phyloP scores from a whole-genome alignment of 768 basidiomycete genomes.

The Trametes cingulata region DNA sequence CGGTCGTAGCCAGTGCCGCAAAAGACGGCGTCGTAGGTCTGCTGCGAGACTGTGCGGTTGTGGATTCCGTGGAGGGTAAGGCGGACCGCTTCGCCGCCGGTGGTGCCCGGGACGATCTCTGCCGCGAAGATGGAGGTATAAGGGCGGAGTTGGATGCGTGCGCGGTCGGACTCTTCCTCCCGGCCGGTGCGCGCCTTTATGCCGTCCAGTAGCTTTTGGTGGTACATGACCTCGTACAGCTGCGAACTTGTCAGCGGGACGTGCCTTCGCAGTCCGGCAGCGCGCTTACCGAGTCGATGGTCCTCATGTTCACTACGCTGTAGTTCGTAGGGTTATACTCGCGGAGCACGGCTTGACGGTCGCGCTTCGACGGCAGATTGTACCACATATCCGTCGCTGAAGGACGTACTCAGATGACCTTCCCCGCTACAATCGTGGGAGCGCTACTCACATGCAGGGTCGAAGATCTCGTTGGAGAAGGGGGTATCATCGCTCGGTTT shows the following conservation, averaged over 20 bases:
- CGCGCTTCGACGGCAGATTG: constrained; percentile 37
- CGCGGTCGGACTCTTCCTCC: constrained; percentile 10
- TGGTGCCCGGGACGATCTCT: constrained; percentile 13
- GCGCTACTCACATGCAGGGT: constrained; percentile 42
- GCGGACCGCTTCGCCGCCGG: constrained; percentile 24
- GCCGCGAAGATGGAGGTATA: constrained; percentile 41
- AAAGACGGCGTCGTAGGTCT: constrained; percentile 47
- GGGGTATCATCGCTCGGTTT: constrained; percentile 55
- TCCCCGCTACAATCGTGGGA: not conserved
- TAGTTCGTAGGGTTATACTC: constrained; percentile 56
- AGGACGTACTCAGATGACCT: not conserved
- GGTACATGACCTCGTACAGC: constrained; percentile 53
- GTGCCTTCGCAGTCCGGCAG: not conserved
- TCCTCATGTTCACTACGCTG: constrained; percentile 51
- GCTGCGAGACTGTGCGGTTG: constrained; percentile 33
- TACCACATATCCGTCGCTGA: constrained; percentile 45
- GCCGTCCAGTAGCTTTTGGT: constrained; percentile 46
- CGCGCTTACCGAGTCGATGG: constrained; percentile 40
- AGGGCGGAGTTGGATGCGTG: constrained; percentile 39
- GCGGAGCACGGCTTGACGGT: constrained; percentile 37
- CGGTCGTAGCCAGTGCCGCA: constrained; percentile 59
- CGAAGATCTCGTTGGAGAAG: constrained; percentile 57
- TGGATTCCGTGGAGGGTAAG: constrained; percentile 40
- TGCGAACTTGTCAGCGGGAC: constrained; percentile 19
- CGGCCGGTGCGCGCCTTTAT: constrained; percentile 38